Evolutionary conservation across 495 filamentous ascomycete species (phyloP).

Genomic region (Durotheca rogersii): DNA sequence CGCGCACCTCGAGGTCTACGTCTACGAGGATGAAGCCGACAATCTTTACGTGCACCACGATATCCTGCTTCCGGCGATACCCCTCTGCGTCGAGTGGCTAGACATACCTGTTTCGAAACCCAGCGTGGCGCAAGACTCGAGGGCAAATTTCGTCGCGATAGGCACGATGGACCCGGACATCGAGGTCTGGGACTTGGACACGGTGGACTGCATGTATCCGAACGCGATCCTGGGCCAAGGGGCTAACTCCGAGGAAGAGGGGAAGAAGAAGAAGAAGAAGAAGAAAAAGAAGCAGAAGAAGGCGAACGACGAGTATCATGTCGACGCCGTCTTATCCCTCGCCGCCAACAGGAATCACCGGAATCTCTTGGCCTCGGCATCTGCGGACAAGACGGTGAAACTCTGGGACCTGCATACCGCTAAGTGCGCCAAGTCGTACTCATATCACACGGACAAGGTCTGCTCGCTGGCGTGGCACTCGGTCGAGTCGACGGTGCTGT

Average conservation of each 20-base stretch:
- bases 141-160: conserved; percentile 87
- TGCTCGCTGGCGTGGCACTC: conserved; percentile 94
- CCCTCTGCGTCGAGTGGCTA: conserved; percentile 93
- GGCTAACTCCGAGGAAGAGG: conserved; percentile 47
- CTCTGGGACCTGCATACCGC: conserved; percentile 93
- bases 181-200: conserved; percentile 96
- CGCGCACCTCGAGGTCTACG: conserved; percentile 93
- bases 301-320: conserved; percentile 87
- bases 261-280: conserved; percentile 68
- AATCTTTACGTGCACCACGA: conserved; percentile 99
- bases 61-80: conserved; percentile 97
- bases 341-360: conserved; percentile 89
- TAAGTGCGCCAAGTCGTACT: conserved; percentile 92
- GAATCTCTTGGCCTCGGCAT: conserved; percentile 93
- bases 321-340: conserved; percentile 87
- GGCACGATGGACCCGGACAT: conserved; percentile 98
- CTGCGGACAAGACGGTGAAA: conserved; percentile 95
- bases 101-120: conserved; percentile 78
- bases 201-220: conserved; percentile 95
- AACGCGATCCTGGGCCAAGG: conserved; percentile 94
- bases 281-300: conserved; percentile 86
- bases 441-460: conserved; percentile 89
- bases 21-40: conserved; percentile 90
- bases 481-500: conserved; percentile 77
- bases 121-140: conserved; percentile 54